A percentile compares a stretch with the other conserved stretches of the same genome.
phyloP scores from a whole-genome alignment of 2,329 filamentous ascomycete genomes.

The Venturia aucupariae region DNA sequence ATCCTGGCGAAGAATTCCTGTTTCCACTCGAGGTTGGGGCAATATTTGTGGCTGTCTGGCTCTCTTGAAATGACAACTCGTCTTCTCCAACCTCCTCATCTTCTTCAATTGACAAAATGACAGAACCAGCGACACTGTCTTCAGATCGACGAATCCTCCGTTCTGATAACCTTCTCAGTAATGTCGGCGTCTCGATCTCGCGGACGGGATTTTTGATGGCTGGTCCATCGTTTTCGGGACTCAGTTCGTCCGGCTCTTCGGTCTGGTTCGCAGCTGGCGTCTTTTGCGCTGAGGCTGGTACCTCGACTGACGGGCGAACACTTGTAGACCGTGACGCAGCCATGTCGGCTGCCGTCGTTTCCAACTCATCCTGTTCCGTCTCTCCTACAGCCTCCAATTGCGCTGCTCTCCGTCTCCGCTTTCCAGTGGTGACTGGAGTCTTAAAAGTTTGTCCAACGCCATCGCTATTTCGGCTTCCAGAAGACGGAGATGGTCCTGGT shows the following conservation, averaged over 20 bases:
- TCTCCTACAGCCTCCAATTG: background rate
- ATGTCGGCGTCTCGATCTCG: background rate
- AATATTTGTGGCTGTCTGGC: background rate
- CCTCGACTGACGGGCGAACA: slow-evolving; percentile 1
- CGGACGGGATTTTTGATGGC: background rate
- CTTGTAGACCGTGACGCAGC: background rate
- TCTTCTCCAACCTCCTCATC: background rate
- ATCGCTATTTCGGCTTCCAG: background rate
- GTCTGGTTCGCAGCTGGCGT: background rate
- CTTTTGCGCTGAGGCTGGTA: background rate
- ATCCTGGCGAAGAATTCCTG: background rate
- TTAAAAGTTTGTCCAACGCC: background rate
- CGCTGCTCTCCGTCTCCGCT: background rate
- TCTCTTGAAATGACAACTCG: background rate
- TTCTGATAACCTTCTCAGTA: background rate
- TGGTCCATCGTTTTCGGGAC: slow-evolving; percentile 1
- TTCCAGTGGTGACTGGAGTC: slow-evolving; percentile 5
- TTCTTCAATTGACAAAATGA: background rate
- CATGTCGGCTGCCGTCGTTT: background rate
- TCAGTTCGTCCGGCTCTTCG: slow-evolving; percentile 13
- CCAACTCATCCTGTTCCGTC: slow-evolving; percentile 10
- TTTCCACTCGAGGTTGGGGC: background rate
- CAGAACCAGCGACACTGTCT: background rate
- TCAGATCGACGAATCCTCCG: background rate
- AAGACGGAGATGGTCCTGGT: slow-evolving; percentile 16